Conservation (phyloP, 805 yeast species). For the Wickerhamomyces queroliae region DNA sequence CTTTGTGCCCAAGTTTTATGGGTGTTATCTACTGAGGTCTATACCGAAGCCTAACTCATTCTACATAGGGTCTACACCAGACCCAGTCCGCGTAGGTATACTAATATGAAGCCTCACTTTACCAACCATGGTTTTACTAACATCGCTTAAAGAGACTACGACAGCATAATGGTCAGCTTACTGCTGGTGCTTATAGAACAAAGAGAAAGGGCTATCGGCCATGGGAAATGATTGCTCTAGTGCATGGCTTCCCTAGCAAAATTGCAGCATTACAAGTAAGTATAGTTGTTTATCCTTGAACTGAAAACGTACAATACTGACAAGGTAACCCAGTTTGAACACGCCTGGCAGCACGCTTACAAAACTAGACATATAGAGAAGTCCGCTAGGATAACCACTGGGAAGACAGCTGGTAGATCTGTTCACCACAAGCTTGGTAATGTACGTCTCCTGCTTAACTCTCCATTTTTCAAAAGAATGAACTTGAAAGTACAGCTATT, state of each 20-base stretch:
- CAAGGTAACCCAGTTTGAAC: slow-evolving; percentile 46
- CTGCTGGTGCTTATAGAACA: slow-evolving; percentile 70
- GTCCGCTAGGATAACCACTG: slow-evolving; percentile 31
- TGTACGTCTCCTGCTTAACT: slow-evolving; percentile 35
- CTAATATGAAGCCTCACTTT: background rate
- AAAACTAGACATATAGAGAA: slow-evolving; percentile 53
- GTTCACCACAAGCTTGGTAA: slow-evolving; percentile 44
- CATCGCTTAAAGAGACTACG: slow-evolving; percentile 42
- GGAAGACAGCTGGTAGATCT: slow-evolving; percentile 32
- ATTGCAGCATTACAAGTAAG: slow-evolving; percentile 54
- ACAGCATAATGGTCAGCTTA: slow-evolving; percentile 73
- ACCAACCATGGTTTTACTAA: slow-evolving; percentile 1
- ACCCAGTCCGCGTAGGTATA: slow-evolving; percentile 44
- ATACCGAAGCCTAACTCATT: slow-evolving; percentile 49
- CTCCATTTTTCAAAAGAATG: slow-evolving; percentile 39
- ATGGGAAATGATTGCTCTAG: slow-evolving; percentile 62
- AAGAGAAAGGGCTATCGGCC: slow-evolving; percentile 55
- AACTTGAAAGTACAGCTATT: slow-evolving; percentile 43
- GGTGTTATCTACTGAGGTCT: slow-evolving; percentile 67
- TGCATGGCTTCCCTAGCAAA: slow-evolving; percentile 68
- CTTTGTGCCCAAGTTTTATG: slow-evolving; percentile 44
- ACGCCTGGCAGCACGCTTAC: slow-evolving; percentile 76
- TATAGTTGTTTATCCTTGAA: background rate
- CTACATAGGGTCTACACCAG: slow-evolving; percentile 80
- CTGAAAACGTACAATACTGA: background rate